Evolutionary conservation across 495 filamentous ascomycete species (phyloP), one percentile per base, ranked within the genome.

Genomic region (Penicillium soppii): DNA sequence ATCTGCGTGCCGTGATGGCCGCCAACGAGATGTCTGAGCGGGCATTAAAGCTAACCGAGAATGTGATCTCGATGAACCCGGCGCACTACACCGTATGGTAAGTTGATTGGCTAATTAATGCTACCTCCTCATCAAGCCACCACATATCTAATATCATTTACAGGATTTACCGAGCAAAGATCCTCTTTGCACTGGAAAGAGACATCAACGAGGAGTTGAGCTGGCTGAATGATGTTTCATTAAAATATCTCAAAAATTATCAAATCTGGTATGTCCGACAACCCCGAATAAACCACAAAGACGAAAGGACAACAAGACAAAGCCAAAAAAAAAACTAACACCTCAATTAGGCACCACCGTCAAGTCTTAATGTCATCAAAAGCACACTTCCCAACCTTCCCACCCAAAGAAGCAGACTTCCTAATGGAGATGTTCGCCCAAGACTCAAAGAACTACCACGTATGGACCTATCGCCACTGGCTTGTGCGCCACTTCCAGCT

Each of bases 71-170:
- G 15, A 82, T 96, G 81, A 98, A 98, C 68, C 90, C 94, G 6
- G 90, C 92, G 8, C 95, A 97, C 68, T 98, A 98, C 72, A 98
- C 95, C 5, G 90, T 97, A 47, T 98, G 94, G 94, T 86, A 66
- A 55, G 67, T n/a, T n/a, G n/a, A n/a, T 63, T 5, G 25, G 17
- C 39, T 36, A 30, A 19, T 45, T 3, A 9, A 5, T 20, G 10
- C 4, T 35, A 12, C 19, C 15, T 8, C 19, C 5, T n/a, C 23
- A 29, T n/a, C 15, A 43, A 43, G 25, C 16, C n/a, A 41, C 4
- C 23, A 10, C 22, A 47, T 35, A 21, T 46, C 50, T 57, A 37
- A 62, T 32, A 39, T 29, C 12, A 5, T 13, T 30, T 33, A 15
- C 52, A 86, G 83, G 84, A 84, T 98, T 32, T 98, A 96, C 74